phyloP scores from a whole-genome alignment of 805 yeast genomes.

The Candida railenensis region DNA sequence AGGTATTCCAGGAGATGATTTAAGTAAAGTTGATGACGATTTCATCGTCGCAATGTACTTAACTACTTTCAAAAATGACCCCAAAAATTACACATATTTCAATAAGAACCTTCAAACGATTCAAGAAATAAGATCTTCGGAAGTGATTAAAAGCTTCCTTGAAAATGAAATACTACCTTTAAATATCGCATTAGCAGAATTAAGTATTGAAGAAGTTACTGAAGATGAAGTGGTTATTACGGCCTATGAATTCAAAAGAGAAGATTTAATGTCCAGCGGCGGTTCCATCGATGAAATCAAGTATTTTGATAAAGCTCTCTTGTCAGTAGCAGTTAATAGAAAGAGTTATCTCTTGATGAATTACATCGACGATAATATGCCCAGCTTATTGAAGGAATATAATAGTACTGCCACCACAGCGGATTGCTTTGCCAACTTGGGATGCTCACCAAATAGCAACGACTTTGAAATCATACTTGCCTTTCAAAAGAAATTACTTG shows the following conservation, averaged over 20 bases:
- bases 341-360: constrained; percentile 58
- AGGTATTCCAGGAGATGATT: neutral
- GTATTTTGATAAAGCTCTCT: constrained; percentile 52
- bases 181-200: constrained; percentile 31
- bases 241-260: constrained; percentile 64
- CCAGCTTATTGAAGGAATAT: constrained; percentile 18
- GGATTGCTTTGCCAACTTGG: constrained; percentile 49
- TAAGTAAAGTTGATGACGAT: constrained; percentile 28
- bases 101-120: constrained; percentile 27
- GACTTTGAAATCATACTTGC: constrained; percentile 56
- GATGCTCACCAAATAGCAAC: constrained; percentile 47
- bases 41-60: constrained; percentile 34
- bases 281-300: constrained; percentile 36
- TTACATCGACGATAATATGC: constrained; percentile 47
- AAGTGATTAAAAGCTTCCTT: constrained; percentile 20
- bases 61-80: constrained; percentile 26
- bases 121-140: constrained; percentile 24
- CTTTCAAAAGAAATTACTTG: constrained; percentile 41
- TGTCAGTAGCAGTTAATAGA: constrained; percentile 59
- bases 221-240: constrained; percentile 68
- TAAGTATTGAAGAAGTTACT: constrained; percentile 41
- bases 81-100: constrained; percentile 36
- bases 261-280: constrained; percentile 43
- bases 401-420: neutral
- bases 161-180: constrained; percentile 33